Percentiles rank a stretch among this genome's conserved stretches.
Evolutionary conservation across 306 rosid species (phyloP).

Genomic region (Citrullus colocynthis): DNA sequence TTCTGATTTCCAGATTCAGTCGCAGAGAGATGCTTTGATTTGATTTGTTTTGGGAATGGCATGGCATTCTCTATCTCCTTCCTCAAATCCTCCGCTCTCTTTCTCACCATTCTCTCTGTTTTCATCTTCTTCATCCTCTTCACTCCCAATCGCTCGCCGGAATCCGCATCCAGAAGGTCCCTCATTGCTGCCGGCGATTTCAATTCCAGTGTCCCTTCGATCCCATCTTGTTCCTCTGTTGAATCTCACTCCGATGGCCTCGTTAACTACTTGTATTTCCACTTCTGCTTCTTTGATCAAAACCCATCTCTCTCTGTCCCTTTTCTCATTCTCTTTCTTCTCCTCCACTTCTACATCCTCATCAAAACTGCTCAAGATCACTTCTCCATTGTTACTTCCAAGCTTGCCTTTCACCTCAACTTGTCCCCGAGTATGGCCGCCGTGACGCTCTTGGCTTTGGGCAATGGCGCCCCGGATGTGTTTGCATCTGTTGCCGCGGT

Average conservation of each 20-base stretch:
- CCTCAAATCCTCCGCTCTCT: conserved; percentile 13
- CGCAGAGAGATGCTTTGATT: neutral
- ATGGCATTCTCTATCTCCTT: conserved; percentile 34
- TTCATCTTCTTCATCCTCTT: conserved; percentile 30
- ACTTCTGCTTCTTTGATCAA: conserved; percentile 30
- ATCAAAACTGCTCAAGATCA: conserved; percentile 80
- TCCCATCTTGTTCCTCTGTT: conserved; percentile 17
- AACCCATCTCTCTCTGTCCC: conserved; percentile 30
- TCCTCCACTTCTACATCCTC: conserved; percentile 74
- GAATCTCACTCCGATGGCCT: conserved; percentile 33
- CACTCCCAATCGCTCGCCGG: conserved; percentile 10
- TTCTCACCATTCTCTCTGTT: conserved; percentile 15
- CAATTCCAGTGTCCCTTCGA: neutral
- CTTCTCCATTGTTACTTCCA: conserved; percentile 69
- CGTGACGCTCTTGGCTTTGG: conserved; percentile 75
- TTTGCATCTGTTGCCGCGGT: conserved; percentile 80
- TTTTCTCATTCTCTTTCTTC: conserved; percentile 40
- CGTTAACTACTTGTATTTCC: conserved; percentile 36
- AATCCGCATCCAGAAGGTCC: conserved; percentile 28
- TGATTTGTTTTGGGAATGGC: conserved; percentile 29
- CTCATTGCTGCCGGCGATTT: conserved; percentile 14
- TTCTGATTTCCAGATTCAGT: neutral
- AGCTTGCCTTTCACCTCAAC: conserved; percentile 53
- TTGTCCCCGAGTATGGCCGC: conserved; percentile 83
- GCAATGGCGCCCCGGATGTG: conserved; percentile 91